phyloP scores from a whole-genome alignment of 177 flowering plant species.

The Tripterygium wilfordii region DNA sequence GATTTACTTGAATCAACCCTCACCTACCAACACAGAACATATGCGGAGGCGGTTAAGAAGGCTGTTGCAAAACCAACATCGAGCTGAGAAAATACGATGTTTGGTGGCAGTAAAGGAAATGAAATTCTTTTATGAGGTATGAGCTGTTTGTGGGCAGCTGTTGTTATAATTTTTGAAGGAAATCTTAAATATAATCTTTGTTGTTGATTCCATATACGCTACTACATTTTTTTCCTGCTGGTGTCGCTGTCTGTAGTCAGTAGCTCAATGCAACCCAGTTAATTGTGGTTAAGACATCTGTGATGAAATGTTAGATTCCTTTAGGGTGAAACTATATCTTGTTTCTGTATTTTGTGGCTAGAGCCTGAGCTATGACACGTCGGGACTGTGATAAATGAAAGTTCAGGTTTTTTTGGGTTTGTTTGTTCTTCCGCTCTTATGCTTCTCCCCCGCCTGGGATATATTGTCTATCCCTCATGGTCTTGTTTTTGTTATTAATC shows the following conservation, averaged over 20 bases:
- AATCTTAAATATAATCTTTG: constrained; percentile 8
- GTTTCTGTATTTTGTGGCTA: constrained; percentile 1
- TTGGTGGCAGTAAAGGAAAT: background rate
- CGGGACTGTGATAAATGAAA: too few relatives aligned
- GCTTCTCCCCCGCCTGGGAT: too few relatives aligned
- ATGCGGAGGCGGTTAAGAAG: constrained; percentile 83
- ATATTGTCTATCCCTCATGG: too few relatives aligned
- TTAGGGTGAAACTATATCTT: background rate
- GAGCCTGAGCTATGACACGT: constrained; percentile 4
- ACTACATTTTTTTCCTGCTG: background rate
- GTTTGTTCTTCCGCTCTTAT: background rate
- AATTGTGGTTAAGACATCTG: background rate
- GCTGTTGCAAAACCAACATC: constrained; percentile 66
- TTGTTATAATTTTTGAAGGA: constrained; percentile 9
- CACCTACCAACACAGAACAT: constrained; percentile 94
- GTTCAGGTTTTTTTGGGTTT: constrained; percentile 7
- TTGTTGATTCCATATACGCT: constrained; percentile 8
- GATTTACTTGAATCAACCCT: constrained; percentile 93
- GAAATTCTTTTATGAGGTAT: background rate
- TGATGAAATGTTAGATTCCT: constrained; percentile 3
- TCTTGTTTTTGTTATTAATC: too few relatives aligned
- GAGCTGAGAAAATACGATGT: constrained; percentile 16
- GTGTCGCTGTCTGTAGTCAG: constrained; percentile 7
- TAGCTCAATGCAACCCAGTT: constrained; percentile 12
- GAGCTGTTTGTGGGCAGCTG: background rate